phyloP scores from a whole-genome alignment of 2,329 filamentous ascomycete genomes.

The Epichloe elymi region DNA sequence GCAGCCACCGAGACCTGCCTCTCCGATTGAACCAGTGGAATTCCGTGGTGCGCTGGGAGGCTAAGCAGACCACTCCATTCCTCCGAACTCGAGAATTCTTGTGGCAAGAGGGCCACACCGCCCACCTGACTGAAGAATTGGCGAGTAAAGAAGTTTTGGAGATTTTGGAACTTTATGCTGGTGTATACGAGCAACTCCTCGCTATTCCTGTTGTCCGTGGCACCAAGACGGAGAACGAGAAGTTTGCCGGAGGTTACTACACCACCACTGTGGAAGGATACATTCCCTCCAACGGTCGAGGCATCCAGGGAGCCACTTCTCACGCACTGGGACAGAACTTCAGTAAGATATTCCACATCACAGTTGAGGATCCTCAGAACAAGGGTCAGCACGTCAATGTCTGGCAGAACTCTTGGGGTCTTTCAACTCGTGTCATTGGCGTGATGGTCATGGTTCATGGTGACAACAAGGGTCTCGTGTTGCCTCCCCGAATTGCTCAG shows the following conservation, averaged over 20 bases:
- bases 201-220: slow-evolving; percentile 92
- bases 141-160: slow-evolving; percentile 79
- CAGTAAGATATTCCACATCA: slow-evolving; percentile 98
- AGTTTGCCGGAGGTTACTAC: slow-evolving; percentile 93
- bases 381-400: slow-evolving; percentile 72
- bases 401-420: slow-evolving; percentile 98
- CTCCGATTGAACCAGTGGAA: slow-evolving; percentile 97
- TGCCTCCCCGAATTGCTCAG: slow-evolving; percentile 82
- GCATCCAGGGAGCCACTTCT: slow-evolving; percentile 91
- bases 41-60: slow-evolving; percentile 85
- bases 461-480: slow-evolving; percentile 87
- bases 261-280: slow-evolving; percentile 96
- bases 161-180: slow-evolving; percentile 86
- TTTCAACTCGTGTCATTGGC: slow-evolving; percentile 92
- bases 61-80: slow-evolving; percentile 83
- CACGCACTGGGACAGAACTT: slow-evolving; percentile 97
- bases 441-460: slow-evolving; percentile 99
- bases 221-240: slow-evolving; percentile 92
- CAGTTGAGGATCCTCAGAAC: slow-evolving; percentile 79
- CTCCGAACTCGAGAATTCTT: slow-evolving; percentile 88
- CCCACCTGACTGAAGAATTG: slow-evolving; percentile 71
- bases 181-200: slow-evolving; percentile 84
- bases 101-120: slow-evolving; percentile 93
- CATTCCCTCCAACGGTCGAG: slow-evolving; percentile 87
- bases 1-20: slow-evolving; percentile 87